Evolutionary conservation across 768 basidiomycete species (phyloP).

Genomic region (Termitomyces sp.): DNA sequence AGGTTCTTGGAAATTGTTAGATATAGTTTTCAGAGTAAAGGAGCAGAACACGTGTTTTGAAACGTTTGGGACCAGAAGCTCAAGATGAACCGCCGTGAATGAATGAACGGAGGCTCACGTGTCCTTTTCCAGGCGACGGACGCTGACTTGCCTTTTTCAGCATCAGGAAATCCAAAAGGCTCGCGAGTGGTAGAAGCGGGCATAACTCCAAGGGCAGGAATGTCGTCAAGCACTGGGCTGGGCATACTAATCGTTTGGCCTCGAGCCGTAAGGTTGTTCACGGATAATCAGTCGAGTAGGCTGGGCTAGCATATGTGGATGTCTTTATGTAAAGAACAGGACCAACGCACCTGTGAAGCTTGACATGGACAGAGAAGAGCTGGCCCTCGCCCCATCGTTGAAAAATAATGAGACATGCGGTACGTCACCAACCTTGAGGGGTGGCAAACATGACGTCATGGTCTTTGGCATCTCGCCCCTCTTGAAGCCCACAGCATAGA

Average conservation of each 20-base stretch:
- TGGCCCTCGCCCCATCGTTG: background rate
- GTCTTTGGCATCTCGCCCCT: too few relatives aligned
- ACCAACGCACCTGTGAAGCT: background rate
- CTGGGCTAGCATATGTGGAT: background rate
- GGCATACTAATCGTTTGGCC: background rate
- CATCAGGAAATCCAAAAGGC: background rate
- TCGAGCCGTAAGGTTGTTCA: background rate
- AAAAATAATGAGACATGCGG: background rate
- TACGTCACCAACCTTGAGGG: background rate
- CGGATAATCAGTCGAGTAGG: background rate
- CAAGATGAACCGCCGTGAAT: background rate
- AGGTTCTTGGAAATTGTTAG: constrained; percentile 15
- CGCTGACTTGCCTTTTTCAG: constrained; percentile 12
- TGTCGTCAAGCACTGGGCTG: background rate
- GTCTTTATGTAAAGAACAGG: background rate
- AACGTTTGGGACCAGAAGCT: background rate
- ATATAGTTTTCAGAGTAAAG: constrained; percentile 10
- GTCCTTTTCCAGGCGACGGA: background rate
- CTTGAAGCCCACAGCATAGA: too few relatives aligned
- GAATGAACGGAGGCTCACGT: constrained; percentile 5
- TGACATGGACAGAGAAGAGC: background rate
- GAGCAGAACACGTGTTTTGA: background rate
- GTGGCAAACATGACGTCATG: background rate
- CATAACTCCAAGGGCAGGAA: background rate
- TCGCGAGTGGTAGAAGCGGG: background rate